A percentile compares a stretch with the other conserved stretches of the same genome.
Evolutionary conservation across 441 rosid species (phyloP).

Genomic region (Metrosideros polymorpha): DNA sequence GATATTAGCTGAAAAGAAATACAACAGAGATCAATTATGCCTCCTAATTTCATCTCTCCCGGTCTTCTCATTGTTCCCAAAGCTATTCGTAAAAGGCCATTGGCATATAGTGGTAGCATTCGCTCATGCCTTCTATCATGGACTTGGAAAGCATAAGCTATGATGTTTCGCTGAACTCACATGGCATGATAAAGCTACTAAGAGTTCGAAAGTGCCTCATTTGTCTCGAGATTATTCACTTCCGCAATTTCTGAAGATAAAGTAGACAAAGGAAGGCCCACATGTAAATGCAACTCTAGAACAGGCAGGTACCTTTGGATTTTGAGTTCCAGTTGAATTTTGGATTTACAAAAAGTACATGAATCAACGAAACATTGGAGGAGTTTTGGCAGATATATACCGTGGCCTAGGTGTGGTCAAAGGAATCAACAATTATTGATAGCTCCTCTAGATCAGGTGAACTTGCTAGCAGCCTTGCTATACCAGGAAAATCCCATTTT

Average conservation of each 20-base stretch:
- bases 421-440: too few species aligned
- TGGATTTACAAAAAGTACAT: background rate
- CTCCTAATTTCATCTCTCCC: background rate
- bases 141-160: background rate
- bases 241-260: background rate
- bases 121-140: background rate
- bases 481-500: background rate
- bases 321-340: background rate
- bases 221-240: too few species aligned
- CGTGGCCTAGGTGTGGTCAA: too few species aligned
- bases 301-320: too few species aligned
- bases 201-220: background rate
- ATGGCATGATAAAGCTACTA: background rate
- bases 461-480: background rate
- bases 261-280: background rate
- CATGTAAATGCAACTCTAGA: background rate
- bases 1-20: background rate
- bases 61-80: background rate
- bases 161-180: background rate
- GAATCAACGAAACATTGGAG: too few species aligned
- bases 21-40: background rate
- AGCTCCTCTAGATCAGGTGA: background rate
- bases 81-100: background rate
- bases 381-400: too few species aligned
- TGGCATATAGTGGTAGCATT: background rate